Percentiles rank a stretch among this genome's conserved stretches.
Evolutionary conservation across 495 filamentous ascomycete genomes (phyloP).

Genomic region (Trichoderma virens): DNA sequence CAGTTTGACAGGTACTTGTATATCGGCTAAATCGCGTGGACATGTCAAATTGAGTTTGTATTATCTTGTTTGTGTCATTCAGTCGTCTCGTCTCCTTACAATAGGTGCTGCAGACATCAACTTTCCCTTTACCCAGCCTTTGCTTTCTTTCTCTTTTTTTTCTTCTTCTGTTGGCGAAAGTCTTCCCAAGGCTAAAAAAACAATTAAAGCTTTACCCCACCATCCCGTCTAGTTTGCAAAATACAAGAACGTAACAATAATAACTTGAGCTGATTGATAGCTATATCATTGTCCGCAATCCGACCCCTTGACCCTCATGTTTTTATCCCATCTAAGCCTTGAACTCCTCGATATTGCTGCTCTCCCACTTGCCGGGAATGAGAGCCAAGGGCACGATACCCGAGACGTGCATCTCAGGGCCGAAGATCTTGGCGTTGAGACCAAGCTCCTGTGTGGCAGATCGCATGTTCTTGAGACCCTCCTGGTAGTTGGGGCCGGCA

Average conservation of each 20-base stretch:
- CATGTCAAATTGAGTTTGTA: background rate
- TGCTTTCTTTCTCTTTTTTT: background rate
- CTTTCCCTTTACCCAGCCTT: slow-evolving; percentile 1
- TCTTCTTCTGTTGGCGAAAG: background rate
- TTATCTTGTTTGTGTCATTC: slow-evolving; percentile 4
- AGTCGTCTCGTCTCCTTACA: background rate
- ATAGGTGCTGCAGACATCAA: background rate
- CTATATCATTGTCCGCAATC: slow-evolving; percentile 5
- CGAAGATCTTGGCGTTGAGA: slow-evolving; percentile 92
- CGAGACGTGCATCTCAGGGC: slow-evolving; percentile 85
- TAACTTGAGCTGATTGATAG: background rate
- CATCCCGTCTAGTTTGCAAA: slow-evolving; percentile 6
- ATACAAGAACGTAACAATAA: slow-evolving; percentile 8
- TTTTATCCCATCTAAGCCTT: slow-evolving; percentile 27
- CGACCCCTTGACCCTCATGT: background rate
- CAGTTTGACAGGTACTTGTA: background rate
- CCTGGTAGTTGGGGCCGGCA: slow-evolving; percentile 98
- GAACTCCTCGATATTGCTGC: slow-evolving; percentile 48
- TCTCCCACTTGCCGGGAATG: slow-evolving; percentile 45
- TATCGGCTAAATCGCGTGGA: background rate
- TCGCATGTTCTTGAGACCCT: slow-evolving; percentile 99
- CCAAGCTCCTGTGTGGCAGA: slow-evolving; percentile 85
- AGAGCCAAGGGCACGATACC: slow-evolving; percentile 59
- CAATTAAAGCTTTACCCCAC: slow-evolving; percentile 1
- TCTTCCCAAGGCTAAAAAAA: slow-evolving; percentile 2